These are phyloP conservation scores for Babesia bovis DNA, from an alignment of 169 alveolate species.

Conservation along the genomic window DNA sequence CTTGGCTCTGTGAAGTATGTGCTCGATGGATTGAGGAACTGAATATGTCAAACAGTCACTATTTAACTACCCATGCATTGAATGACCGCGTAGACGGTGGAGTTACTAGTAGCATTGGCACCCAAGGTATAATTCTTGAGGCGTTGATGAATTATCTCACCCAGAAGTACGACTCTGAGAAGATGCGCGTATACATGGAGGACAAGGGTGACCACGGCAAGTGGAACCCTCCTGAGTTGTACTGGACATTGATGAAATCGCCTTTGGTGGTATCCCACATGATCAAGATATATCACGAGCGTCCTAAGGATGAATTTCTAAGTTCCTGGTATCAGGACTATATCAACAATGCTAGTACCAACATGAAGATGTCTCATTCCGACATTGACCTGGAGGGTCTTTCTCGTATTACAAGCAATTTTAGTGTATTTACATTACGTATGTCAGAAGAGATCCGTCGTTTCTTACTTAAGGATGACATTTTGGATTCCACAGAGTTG, in stretches of 20 bases:
- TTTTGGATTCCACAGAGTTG: slow-evolving; percentile 72
- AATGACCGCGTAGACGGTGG: slow-evolving; percentile 11
- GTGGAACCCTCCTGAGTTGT: slow-evolving; percentile 86
- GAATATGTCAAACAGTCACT: slow-evolving; percentile 9
- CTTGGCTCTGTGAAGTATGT: slow-evolving; percentile 77
- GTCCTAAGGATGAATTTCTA: slow-evolving; percentile 80
- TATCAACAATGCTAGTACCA: slow-evolving; percentile 70
- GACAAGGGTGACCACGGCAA: slow-evolving; percentile 79
- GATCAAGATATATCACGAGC: slow-evolving; percentile 78
- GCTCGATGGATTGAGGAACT: slow-evolving; percentile 67
- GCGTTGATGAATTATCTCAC: slow-evolving; percentile 77
- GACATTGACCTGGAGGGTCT: slow-evolving; percentile 58
- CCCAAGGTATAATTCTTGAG: slow-evolving; percentile 54
- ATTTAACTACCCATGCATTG: slow-evolving; percentile 5
- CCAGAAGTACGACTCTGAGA: slow-evolving; percentile 79
- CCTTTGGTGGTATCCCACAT: slow-evolving; percentile 79
- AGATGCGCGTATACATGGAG: slow-evolving; percentile 80
- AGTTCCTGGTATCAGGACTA: slow-evolving; percentile 83
- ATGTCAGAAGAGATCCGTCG: slow-evolving; percentile 84
- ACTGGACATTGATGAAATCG: slow-evolving; percentile 80
- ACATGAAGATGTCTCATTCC: slow-evolving; percentile 65
- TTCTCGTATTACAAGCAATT: slow-evolving; percentile 82
- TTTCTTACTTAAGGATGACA: slow-evolving; percentile 79
- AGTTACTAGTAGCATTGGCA: not conserved
- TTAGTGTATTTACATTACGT: slow-evolving; percentile 85